Evolutionary conservation across 371 early-diverging fungal species (phyloP), one percentile per base, ranked within the genome.

Genomic region (Coemansia sp.): DNA sequence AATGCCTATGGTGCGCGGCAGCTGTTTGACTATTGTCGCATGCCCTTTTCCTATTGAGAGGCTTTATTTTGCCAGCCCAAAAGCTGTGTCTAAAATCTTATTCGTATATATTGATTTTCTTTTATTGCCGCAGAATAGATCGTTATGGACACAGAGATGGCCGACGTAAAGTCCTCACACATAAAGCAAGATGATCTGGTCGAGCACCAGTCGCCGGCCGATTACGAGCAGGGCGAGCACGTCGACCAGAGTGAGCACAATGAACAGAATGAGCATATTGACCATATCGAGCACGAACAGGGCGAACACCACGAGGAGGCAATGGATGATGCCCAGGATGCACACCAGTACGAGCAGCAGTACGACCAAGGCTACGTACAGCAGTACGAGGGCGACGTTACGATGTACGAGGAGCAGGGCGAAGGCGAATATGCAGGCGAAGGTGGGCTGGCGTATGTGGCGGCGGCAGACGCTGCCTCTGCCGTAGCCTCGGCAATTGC

Each of bases 401-500:
- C 39, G 32, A 56, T 67, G 49, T 72, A 76, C 69, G 73, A 76
- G 29, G 67, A 46, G 24, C 70, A 68, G 49, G 49, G 19, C 26
- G 73, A 72, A 19, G 65, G 26, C 61, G 70, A 68, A 65, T 71
- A 73, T 52, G 70, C 56, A 6, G 32, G 65, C 41, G 71, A 67
- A 29, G 76, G 64, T 11, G 73, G 64, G 13, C 65, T 67, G 23
- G 65, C 65, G 9, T 39, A 56, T 49, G 55, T 36, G n/a, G 61
- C 39, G 5, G 76, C 62, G 1, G 73, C 57, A 13, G 75, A 61
- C 19, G 73, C 65, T 7, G 76, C 69, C 8, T 61, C 67, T n/a
- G 77, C 73, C 17, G 77, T 73, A 3, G 77, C 69, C 4, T 61
- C 77, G 32, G 73, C 65, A 3, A 73, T 73, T 21, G 77, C 72